Conservation (phyloP, 1,284 basidiomycete species). For the Irpex rosettiformis region DNA sequence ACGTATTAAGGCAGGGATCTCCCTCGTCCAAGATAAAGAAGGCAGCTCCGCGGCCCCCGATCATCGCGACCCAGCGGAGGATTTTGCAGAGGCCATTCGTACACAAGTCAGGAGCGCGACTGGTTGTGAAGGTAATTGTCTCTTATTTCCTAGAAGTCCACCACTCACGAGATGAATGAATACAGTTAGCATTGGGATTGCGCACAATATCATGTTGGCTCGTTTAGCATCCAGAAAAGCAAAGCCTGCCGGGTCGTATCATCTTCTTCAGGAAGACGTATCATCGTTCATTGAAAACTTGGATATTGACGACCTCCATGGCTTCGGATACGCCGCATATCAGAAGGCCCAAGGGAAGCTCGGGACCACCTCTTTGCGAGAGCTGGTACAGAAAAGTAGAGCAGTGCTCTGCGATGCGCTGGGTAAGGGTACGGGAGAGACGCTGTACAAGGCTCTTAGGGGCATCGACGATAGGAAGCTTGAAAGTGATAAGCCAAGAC, state of each 20-base stretch:
- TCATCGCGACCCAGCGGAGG: slow-evolving; percentile 57
- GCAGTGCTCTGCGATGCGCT: slow-evolving; percentile 66
- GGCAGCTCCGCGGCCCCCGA: slow-evolving; percentile 23
- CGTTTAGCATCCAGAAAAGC: slow-evolving; percentile 89
- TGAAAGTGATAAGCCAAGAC: slow-evolving; percentile 80
- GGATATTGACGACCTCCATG: slow-evolving; percentile 85
- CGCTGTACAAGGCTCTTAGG: slow-evolving; percentile 77
- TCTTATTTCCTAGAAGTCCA: background rate
- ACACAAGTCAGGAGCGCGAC: slow-evolving; percentile 74
- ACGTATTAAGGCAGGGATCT: slow-evolving; percentile 33
- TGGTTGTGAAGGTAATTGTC: slow-evolving; percentile 71
- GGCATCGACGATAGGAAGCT: slow-evolving; percentile 81
- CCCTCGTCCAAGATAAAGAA: slow-evolving; percentile 21
- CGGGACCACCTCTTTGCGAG: slow-evolving; percentile 68
- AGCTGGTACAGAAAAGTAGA: slow-evolving; percentile 61
- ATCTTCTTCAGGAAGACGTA: slow-evolving; percentile 58
- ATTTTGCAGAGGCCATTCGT: slow-evolving; percentile 81
- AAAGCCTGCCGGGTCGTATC: slow-evolving; percentile 86
- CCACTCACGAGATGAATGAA: background rate
- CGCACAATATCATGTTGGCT: slow-evolving; percentile 89
- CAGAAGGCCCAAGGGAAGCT: slow-evolving; percentile 79
- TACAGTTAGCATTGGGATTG: slow-evolving; percentile 86
- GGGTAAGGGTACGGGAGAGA: slow-evolving; percentile 83
- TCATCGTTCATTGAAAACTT: slow-evolving; percentile 66
- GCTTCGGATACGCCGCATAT: slow-evolving; percentile 76